Percentiles rank a stretch among this genome's conserved stretches.
Conservation (phyloP, 1,284 basidiomycete species). For the Laetiporus sulphureus region DNA sequence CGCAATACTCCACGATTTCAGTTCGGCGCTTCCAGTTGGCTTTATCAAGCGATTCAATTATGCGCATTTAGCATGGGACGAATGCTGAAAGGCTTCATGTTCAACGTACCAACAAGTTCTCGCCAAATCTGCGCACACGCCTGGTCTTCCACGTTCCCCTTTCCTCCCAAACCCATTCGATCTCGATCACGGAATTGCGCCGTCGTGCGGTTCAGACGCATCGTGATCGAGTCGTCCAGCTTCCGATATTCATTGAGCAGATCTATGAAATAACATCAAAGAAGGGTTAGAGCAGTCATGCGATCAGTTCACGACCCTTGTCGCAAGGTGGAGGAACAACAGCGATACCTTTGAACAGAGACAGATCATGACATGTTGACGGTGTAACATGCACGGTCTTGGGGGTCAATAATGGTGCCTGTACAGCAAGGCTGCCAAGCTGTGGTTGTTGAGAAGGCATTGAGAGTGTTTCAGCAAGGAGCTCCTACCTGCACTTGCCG, state of each 20-base stretch:
- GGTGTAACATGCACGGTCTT: slow-evolving; percentile 61
- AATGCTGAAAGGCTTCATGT: not conserved
- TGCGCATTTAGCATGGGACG: too few relatives aligned
- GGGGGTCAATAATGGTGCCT: slow-evolving; percentile 50
- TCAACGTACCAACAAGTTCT: slow-evolving; percentile 70
- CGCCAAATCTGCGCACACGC: slow-evolving; percentile 78
- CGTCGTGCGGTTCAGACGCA: slow-evolving; percentile 77
- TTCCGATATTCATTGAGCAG: slow-evolving; percentile 81
- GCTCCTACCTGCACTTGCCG: not conserved
- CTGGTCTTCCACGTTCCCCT: slow-evolving; percentile 54
- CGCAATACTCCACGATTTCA: slow-evolving; percentile 77
- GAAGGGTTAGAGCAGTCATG: not conserved
- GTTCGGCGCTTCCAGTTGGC: slow-evolving; percentile 82
- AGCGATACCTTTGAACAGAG: slow-evolving; percentile 73
- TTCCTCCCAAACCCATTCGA: slow-evolving; percentile 34
- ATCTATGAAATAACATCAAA: slow-evolving; percentile 38
- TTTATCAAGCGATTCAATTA: too few relatives aligned
- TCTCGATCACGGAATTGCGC: slow-evolving; percentile 76
- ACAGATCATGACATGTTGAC: slow-evolving; percentile 73
- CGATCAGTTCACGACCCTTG: not conserved
- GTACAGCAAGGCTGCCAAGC: slow-evolving; percentile 63
- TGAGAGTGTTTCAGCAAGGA: not conserved
- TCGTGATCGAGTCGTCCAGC: slow-evolving; percentile 79
- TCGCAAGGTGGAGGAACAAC: slow-evolving; percentile 4
- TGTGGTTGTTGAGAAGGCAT: slow-evolving; percentile 48